Evolutionary conservation across 163 green algal species (phyloP), one percentile per base, ranked within the genome.

Genomic region (Picocystis sp.): DNA sequence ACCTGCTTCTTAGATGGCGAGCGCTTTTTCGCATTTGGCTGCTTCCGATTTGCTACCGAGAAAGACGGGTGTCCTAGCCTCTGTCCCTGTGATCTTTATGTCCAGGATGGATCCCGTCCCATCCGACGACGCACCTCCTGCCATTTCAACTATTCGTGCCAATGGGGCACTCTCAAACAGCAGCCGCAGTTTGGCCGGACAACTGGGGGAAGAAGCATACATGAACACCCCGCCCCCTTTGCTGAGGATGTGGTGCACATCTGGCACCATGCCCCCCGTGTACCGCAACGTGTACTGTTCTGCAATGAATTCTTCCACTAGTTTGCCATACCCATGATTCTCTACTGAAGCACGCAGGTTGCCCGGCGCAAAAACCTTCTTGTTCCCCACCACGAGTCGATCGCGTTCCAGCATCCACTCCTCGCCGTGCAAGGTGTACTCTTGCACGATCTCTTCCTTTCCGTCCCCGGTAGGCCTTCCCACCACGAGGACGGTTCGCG

Each of bases 211-310:
- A 38, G 53, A 60, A 11, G 83, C 82, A 65, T 82, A 89, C 64
- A 72, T 81, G 61, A 92, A 93, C 2, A 93, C 67, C 23, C 83
- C 83, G 29, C 29, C 29, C n/a, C 81, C 77, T 72, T 92, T 88
- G n/a, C 71, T 66, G 2, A 93, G 50, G 2, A 90, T 84, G 66
- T 93, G 81, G 51, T 93, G 83, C 24, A 93, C 64, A 41, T 93
- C 83, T 1, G 81, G 76, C 45, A 92, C 83, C 72, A 93, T 81
- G 42, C 77, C 81, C 2, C 83, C 83, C 23, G 65, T 80, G 67
- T 93, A 93, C 1, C 82, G 60, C 61, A 85, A 58, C 9, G 71
- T 83, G 61, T 75, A 84, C 22, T 60, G 53, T 10, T 70, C 44
- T 1, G 45, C 56, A 46, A 89, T 81, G 75, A 75, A 92, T 2